Evolutionary conservation across 2,329 filamentous ascomycete species (phyloP), one percentile per base, ranked within the genome.

Genomic region (Exophiala dermatitidis): DNA sequence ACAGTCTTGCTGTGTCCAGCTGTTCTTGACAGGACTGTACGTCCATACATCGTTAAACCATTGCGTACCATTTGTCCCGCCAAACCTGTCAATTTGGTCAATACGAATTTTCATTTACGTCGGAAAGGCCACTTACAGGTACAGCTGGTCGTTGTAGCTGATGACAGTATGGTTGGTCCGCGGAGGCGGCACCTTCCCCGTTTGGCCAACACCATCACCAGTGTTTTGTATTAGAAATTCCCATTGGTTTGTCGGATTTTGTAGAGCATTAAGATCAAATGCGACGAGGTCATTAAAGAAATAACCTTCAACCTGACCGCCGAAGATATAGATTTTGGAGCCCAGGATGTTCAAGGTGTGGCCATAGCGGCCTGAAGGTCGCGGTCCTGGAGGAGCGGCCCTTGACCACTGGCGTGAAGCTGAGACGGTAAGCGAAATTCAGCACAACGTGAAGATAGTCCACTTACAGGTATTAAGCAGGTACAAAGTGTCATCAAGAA

Each of bases 31-130:
- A 5, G 90, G 87, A 64, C 96, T 91, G 68, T 93, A 98, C 48
- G 85, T 88, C 93, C 93, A 98, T 45, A 98, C 93, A 67, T 98
- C 93, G 69, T 97, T 98, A 74, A 97, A 98, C 94, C 93, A 98
- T 65, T 88, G 84, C 52, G 90, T 82, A 38, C 93, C 93, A 67
- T 98, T 95, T 1, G 93, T 98, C 58, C 93, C 93, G 63, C 93
- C 93, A 68, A 98, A 98, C n/a, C 87, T 93, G 62, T 7, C 26
- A 9, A n/a, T 10, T 30, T 51, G 49, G 45, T 52, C 45, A 54
- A 43, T 62, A 54, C 62, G 54, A 54, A 31, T 40, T 7, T 31
- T 10, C 19, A 43, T 26, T 12, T 19, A 9, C 33, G 38, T 31
- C 5, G 26, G 33, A 45, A 34, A 41, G 12, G 10, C 34, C 40